Conservation (phyloP, 306 rosid genomes). For the Erythrophleum fordii region DNA sequence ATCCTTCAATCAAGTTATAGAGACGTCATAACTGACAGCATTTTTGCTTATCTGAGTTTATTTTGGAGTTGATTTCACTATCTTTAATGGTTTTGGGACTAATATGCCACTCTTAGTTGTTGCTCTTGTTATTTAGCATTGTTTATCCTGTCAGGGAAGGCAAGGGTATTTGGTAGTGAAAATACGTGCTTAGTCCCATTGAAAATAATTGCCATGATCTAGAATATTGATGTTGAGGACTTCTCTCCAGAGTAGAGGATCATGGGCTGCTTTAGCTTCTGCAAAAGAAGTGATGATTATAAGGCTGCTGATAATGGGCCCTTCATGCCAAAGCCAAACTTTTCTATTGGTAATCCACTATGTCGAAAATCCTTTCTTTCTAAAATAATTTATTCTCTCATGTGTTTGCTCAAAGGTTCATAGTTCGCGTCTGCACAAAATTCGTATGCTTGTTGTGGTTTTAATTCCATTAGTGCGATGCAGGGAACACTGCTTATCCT, state of each 20-base stretch:
- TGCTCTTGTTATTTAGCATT: neutral
- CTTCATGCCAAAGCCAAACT: conserved; percentile 21
- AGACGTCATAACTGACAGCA: neutral
- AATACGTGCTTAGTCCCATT: neutral
- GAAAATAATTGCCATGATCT: neutral
- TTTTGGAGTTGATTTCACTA: neutral
- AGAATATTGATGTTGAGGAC: conserved; percentile 16
- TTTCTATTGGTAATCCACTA: conserved; percentile 49
- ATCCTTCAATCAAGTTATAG: neutral
- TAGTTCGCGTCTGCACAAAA: neutral
- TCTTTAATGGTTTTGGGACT: neutral
- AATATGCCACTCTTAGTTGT: conserved; percentile 7
- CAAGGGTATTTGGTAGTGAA: neutral
- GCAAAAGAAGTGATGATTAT: conserved; percentile 59
- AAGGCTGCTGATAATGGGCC: conserved; percentile 49
- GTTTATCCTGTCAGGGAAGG: neutral
- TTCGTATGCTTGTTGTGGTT: neutral
- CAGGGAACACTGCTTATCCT: conserved; percentile 55
- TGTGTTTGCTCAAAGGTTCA: conserved; percentile 8
- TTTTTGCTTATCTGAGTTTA: neutral
- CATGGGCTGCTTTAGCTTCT: conserved; percentile 67
- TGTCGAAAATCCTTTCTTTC: neutral
- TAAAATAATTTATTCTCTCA: neutral
- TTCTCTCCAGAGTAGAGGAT: conserved; percentile 36
- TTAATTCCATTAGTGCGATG: conserved; percentile 28